Conservation (phyloP, 257 asterid species). For the Echium plantagineum region DNA sequence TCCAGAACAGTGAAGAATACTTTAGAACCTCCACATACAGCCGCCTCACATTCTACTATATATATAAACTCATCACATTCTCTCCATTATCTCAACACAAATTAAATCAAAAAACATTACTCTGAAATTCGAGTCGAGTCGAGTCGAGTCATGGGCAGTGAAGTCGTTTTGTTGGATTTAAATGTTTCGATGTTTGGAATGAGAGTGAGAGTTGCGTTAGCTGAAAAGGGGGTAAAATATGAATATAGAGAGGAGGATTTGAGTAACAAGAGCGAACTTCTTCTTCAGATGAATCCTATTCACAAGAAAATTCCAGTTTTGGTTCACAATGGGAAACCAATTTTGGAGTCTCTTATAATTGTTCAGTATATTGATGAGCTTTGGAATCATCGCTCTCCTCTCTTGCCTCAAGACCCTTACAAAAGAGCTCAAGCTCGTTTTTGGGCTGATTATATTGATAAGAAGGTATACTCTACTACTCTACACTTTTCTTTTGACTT, state of each 20-base stretch:
- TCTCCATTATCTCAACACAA: no score
- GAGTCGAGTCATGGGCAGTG: no score
- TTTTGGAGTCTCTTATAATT: conserved; percentile 18
- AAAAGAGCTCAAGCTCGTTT: conserved; percentile 20
- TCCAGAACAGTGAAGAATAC: no score
- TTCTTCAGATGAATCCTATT: conserved; percentile 12
- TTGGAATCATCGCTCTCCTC: conserved; percentile 13
- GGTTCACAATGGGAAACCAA: conserved; percentile 16
- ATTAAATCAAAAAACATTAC: no score
- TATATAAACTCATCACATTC: no score
- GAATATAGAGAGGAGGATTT: conserved; percentile 13
- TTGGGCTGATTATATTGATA: conserved; percentile 27
- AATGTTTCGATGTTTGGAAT: conserved; percentile 3
- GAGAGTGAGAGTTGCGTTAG: conserved; percentile 15
- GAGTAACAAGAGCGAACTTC: conserved; percentile 12
- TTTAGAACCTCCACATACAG: no score
- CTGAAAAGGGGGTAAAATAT: conserved; percentile 11
- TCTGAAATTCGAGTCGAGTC: no score
- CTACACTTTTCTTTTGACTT: no score
- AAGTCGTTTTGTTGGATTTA: conserved; percentile 8
- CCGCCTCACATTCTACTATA: no score
- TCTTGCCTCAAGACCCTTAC: conserved; percentile 19
- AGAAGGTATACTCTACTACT: no score
- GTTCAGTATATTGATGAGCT: conserved; percentile 20
- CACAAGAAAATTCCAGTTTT: conserved; percentile 17